These are phyloP conservation scores for Claviceps purpurea DNA, from an alignment of 2,329 filamentous ascomycete genomes.

Conservation along the genomic window DNA sequence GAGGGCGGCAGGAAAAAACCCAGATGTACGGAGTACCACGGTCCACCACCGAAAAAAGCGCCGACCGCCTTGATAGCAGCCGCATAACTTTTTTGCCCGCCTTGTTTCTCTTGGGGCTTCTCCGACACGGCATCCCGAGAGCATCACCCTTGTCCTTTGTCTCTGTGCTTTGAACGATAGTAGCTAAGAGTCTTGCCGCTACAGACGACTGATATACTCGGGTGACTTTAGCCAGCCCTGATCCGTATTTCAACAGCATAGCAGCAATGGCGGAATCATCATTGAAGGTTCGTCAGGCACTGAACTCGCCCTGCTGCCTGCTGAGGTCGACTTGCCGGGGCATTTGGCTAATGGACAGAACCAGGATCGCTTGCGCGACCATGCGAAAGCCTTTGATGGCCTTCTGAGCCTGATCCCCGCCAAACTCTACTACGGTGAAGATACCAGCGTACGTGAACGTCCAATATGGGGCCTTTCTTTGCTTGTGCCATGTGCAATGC, in stretches of 20 bases:
- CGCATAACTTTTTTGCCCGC: background rate
- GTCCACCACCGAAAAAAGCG: constrained; percentile 1
- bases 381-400: constrained; percentile 70
- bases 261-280: constrained; percentile 28
- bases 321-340: background rate
- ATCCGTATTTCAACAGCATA: background rate
- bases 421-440: constrained; percentile 80
- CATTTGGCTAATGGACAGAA: constrained; percentile 6
- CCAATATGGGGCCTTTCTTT: background rate
- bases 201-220: background rate
- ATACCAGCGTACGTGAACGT: constrained; percentile 56
- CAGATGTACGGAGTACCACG: background rate
- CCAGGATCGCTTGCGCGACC: constrained; percentile 43
- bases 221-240: background rate
- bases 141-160: background rate
- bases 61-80: constrained; percentile 8
- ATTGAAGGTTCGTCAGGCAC: constrained; percentile 30
- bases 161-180: background rate
- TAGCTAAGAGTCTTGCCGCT: background rate
- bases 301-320: constrained; percentile 15
- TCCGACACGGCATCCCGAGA: background rate
- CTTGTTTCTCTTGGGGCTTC: background rate
- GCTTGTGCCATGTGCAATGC: background rate
- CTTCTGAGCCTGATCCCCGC: constrained; percentile 79
- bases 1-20: background rate